A percentile compares a stretch with the other conserved stretches of the same genome.
Conservation (phyloP, 2,329 filamentous ascomycete genomes). For the Cordyceps cicadae region DNA sequence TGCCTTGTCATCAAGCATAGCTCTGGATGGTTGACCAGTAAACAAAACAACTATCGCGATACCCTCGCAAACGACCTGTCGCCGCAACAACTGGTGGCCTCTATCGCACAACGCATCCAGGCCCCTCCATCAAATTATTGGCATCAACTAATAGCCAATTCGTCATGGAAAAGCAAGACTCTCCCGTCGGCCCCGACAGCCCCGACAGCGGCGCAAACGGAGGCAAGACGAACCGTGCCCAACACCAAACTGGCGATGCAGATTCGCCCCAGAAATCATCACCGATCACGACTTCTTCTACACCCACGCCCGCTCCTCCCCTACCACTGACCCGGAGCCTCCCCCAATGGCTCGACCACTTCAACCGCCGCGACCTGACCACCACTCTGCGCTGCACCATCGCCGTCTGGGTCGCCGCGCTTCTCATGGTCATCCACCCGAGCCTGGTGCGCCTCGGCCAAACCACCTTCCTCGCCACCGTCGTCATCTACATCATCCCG, state of each 20-base stretch:
- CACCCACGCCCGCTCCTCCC: neutral
- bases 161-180: neutral
- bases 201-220: neutral
- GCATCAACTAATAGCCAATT: neutral
- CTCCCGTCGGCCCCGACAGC: neutral
- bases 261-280: neutral
- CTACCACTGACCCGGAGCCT: neutral
- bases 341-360: constrained; percentile 33
- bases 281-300: neutral
- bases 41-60: too few species aligned
- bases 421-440: constrained; percentile 40
- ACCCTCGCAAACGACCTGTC: neutral
- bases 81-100: neutral
- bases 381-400: constrained; percentile 37
- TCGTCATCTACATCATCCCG: constrained; percentile 37
- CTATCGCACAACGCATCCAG: neutral
- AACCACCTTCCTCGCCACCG: constrained; percentile 35
- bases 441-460: constrained; percentile 31
- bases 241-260: neutral
- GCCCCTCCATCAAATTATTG: neutral
- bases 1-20: too few species aligned
- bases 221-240: neutral
- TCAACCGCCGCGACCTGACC: constrained; percentile 39
- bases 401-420: constrained; percentile 35
- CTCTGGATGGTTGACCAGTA: too few species aligned